Evolutionary conservation across 495 filamentous ascomycete genomes (phyloP), one percentile per base, ranked within the genome.

Genomic region (Penicillium canescens): DNA sequence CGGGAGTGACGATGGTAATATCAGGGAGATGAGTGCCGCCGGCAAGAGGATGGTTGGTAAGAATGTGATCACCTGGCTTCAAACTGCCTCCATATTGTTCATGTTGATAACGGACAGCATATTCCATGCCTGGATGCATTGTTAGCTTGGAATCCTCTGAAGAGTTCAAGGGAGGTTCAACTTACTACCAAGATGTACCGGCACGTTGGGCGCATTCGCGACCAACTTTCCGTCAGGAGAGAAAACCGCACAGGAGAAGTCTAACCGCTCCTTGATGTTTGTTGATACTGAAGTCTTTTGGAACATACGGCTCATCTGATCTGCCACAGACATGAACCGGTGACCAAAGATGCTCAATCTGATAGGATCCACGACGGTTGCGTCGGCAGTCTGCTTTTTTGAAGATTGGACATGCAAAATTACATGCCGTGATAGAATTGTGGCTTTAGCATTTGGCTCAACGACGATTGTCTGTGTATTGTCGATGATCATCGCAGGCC

Each of bases 401-500:
- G 86, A 46, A 12, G 39, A 79, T 54, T 91, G 87, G 3, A 96
- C 88, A 3, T 68, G 52, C 53, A 74, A 84, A 61, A 92, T 86
- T 13, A 95, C 78, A 91, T 86, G 65, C 89, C 90, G 2, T 83
- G 91, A 57, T 37, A 69, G 40, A 12, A 66, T 55, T 18, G 54
- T 61, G 1, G 65, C 67, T 12, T 80, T 79, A 10, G 89, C 81
- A 11, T 78, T 81, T 8, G 91, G 93, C 0, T 88, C 87, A 13
- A 98, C 81, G 3, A 98, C 87, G 46, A 98, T 92, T 0, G 93
- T 98, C 68, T 98, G 93, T 4, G 93, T 98, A 18, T 90, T 87
- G 63, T 98, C 93, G 11, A 92, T 91, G 42, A 96, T 71, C 59
- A 96, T 88, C 0, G 92, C 93, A 10, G 93, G 93, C 1, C 93